Base-by-base conservation (phyloP, 2,329 filamentous ascomycete genomes). In the Ophiostoma piceae region DNA sequence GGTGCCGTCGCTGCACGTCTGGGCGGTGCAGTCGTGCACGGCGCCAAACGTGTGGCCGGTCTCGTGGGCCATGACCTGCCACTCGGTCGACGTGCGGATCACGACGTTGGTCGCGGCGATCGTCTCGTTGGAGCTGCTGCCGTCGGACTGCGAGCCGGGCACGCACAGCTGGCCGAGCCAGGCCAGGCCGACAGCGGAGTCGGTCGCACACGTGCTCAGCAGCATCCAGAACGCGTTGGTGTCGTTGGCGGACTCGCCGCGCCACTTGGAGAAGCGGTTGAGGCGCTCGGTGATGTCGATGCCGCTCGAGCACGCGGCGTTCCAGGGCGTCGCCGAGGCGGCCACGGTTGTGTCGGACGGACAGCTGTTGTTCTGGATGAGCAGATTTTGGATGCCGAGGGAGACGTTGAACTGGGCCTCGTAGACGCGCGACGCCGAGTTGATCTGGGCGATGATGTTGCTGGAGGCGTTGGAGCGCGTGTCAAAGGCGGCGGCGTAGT, bases 1-100 rank as follows among this genome's bases (percentile, higher is more conserved):
- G 51, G 87, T 86, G 26, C 86, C 83, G 71, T 92, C 84, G 7
- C 76, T 75, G 77, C 94, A 98, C 2, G 90, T 85, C n/a, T 79
- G 72, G 0, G 82, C 77, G 2, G 87, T 90, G 79, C 95, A 99
- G 79, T 99, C 95, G 79, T 99, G 95, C 11, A 97, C 92, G 5
- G 94, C 95, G 65, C 94, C 94, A 78, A 97, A 98, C 0, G 93
- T 98, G 78, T 98, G 94, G 0, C 94, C 94, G 2, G 90, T 89
- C 79, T 98, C 94, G 77, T 98, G 94, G 39, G 94, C 94, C 79
- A 98, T 92, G 71, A 98, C 91, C 78, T 97, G 93, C 94, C 94
- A 98, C 77, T 97, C 94, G 2, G 88, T 90, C 29, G 86, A 84
- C 0, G 92, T 96, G 73, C 88, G 88, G 35, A 95, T 89, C 29